Conservation (phyloP, 2,329 filamentous ascomycete species). For the Talaromyces sp. region DNA sequence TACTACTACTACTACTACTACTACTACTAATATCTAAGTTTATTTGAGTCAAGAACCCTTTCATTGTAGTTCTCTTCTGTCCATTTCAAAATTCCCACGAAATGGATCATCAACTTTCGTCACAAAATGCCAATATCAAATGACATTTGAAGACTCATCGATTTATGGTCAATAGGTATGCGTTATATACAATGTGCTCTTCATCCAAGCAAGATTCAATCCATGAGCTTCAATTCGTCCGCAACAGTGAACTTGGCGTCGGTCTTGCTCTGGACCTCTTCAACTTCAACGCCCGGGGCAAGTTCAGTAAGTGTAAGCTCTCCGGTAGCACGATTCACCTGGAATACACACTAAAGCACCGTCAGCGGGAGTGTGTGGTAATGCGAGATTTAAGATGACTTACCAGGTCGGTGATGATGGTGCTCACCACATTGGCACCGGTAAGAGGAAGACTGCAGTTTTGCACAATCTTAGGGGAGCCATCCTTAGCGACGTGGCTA, state of each 20-base stretch:
- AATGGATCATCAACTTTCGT: too few species aligned
- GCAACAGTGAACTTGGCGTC: conserved; percentile 68
- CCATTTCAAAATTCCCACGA: too few species aligned
- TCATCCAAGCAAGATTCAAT: conserved; percentile 22
- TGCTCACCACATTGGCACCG: conserved; percentile 68
- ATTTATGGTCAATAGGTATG: background rate
- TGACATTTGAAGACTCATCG: background rate
- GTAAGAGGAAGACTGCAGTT: conserved; percentile 67
- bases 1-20: too few species aligned
- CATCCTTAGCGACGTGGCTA: conserved; percentile 70
- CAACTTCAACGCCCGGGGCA: conserved; percentile 68
- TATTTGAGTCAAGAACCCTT: too few species aligned
- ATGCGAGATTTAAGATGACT: conserved; percentile 35
- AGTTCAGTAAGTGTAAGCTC: conserved; percentile 62
- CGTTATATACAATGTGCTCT: background rate
- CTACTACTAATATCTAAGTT: too few species aligned
- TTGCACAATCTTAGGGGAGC: conserved; percentile 67
- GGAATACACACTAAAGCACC: conserved; percentile 66
- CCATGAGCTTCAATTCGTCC: conserved; percentile 58
- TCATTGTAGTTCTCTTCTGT: too few species aligned
- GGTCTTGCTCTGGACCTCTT: conserved; percentile 71
- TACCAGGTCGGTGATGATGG: conserved; percentile 73
- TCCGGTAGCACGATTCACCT: conserved; percentile 67
- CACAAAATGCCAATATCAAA: too few species aligned
- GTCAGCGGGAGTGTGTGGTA: background rate